Conservation (phyloP, 805 yeast species). For the Zygotorulaspora sp. region DNA sequence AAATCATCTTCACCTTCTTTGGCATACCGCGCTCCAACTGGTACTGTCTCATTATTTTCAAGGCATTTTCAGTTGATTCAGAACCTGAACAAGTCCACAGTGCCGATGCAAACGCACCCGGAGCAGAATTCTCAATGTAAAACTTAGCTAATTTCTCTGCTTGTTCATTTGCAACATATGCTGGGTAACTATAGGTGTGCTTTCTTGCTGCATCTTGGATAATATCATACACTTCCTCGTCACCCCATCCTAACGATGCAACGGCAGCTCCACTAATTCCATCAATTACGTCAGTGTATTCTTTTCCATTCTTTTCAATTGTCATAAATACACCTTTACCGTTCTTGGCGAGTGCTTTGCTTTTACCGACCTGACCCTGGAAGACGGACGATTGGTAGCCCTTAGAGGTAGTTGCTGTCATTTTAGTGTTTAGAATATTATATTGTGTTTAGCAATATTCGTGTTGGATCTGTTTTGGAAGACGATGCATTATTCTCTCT, state of each 20-base stretch:
- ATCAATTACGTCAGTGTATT: conserved; percentile 37
- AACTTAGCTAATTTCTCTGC: conserved; percentile 43
- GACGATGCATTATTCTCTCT: too few species aligned
- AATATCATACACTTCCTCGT: conserved; percentile 35
- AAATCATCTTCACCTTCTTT: conserved; percentile 40
- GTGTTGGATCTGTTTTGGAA: too few species aligned
- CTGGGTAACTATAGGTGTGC: conserved; percentile 39
- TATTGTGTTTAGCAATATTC: too few species aligned
- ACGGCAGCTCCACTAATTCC: conserved; percentile 54
- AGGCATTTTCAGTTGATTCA: conserved; percentile 63
- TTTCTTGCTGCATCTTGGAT: conserved; percentile 37
- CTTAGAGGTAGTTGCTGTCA: not conserved
- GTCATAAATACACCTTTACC: conserved; percentile 43
- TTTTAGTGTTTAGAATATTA: too few species aligned
- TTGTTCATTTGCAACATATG: conserved; percentile 33
- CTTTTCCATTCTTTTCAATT: conserved; percentile 40
- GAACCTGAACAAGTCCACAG: conserved; percentile 59
- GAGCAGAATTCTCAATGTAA: conserved; percentile 40
- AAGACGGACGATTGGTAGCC: conserved; percentile 38
- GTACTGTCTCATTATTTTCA: conserved; percentile 52
- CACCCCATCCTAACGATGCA: conserved; percentile 44
- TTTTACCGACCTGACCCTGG: conserved; percentile 40
- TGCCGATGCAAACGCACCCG: conserved; percentile 39
- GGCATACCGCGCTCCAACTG: conserved; percentile 42
- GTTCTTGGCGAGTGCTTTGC: conserved; percentile 38